Base-by-base conservation (phyloP, 1,139 yeast genomes). In the Diutina sp. region DNA sequence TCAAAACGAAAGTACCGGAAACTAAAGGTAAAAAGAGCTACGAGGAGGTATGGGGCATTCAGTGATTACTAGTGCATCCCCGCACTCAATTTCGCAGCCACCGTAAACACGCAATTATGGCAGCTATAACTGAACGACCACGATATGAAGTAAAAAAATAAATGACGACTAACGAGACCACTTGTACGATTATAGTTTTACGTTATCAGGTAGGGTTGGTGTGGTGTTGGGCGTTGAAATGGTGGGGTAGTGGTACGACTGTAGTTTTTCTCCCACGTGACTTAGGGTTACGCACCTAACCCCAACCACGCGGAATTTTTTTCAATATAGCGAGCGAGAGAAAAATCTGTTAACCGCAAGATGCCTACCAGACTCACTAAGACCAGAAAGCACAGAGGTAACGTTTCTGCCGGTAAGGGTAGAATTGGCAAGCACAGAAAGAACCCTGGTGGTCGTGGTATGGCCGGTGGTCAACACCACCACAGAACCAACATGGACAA, bases 401-500 rank as follows among this genome's bases (percentile, higher is more conserved):
- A 95, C 95, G 98, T 93, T 80, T 90, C 97, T 77, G 98, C 98
- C 95, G 99, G 99, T 89, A 87, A 91, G 82, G 99, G 99, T 88
- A 95, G 99, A 85, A 81, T 95, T 81, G 99, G 99, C 82, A 93
- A 95, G 88, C 99, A 95, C 96, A 90, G 99, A 90, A 95, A 95
- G 96, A 93, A 87, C 74, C 98, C 99, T 71, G 99, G 99, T 93
- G 99, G 99, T 84, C 93, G 99, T 84, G 99, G 99, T 93, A 93
- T 83, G 95, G 99, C 99, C 78, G 99, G 99, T 91, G 99, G 99
- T 89, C 95, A 85, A 82, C 97, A 90, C 80, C 99, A 93, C 83
- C 99, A 95, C 97, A 90, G 98, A 89, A 90, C 93, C 78, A 90
- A 90, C 85, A 82, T 93, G 84, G 99, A 95, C 79, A 93, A 91